Evolutionary conservation across 2,329 filamentous ascomycete species (phyloP), one percentile per base, ranked within the genome.

Genomic region (Lasiodiplodia theobromae): DNA sequence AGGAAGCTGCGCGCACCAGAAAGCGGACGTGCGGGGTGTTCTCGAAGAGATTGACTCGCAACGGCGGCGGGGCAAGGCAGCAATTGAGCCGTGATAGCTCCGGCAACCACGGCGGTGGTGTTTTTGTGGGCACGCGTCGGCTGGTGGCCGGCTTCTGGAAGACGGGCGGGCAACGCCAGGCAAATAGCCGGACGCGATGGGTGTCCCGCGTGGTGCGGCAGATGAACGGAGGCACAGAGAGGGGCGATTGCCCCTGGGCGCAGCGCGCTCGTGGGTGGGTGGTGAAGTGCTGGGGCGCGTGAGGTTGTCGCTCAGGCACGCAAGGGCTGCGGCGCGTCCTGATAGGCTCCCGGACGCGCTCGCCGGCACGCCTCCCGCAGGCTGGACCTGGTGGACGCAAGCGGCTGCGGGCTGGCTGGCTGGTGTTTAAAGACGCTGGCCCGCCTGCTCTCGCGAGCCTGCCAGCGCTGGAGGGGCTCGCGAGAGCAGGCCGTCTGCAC

Each of bases 251-350:
- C 57, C 38, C 21, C 40, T 14, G 40, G 40, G 12, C 40, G 28
- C 21, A 44, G 25, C 37, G 44, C 40, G 37, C n/a, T 16, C 56
- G 12, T 18, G n/a, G 54, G 12, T 44, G 8, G 58, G 58, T 34
- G 58, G 40, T 60, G 58, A 63, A 40, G n/a, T 18, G 21, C 38
- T n/a, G 38, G 31, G 58, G 40, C 23, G 58, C 23, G 14, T 18
- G 57, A 38, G 37, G 57, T 18, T 18, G 58, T 44, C 28, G 58
- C 58, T 51, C 40, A 25, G 58, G 58, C 23, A 44, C 25, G 58
- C 58, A 63, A 63, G 60, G 60, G 60, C 44, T 64, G 60, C 60
- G 18, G 60, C 60, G 60, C 60, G 60, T 64, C 60, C 60, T 64
- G 60, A 64, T 64, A 64, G 60, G 60, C 60, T 64, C 60, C 28